These are phyloP conservation scores for Blastocrithidia nonstop DNA, from an alignment of 208 protist species.

Conservation along the genomic window DNA sequence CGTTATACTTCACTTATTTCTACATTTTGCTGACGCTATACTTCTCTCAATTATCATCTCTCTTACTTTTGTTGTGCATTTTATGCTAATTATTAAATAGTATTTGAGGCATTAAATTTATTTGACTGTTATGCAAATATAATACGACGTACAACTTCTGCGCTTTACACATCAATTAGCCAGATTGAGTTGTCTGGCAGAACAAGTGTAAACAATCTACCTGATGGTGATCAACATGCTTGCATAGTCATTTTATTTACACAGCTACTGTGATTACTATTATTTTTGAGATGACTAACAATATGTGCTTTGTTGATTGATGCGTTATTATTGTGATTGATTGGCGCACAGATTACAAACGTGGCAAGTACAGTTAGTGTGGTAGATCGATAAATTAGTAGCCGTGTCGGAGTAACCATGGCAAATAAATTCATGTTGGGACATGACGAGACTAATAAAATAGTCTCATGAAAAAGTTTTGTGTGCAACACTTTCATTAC, in stretches of 20 bases:
- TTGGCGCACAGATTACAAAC: slow-evolving; percentile 12
- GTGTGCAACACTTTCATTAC: slow-evolving; percentile 65
- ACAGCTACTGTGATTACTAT: not conserved
- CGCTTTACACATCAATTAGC: slow-evolving; percentile 56
- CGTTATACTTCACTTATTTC: no score
- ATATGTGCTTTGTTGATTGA: slow-evolving; percentile 3
- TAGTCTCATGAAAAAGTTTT: slow-evolving; percentile 35
- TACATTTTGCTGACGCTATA: no score
- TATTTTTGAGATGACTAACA: not conserved
- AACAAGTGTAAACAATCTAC: slow-evolving; percentile 42
- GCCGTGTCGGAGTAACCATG: slow-evolving; percentile 30
- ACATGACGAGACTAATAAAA: slow-evolving; percentile 57
- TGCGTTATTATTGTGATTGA: slow-evolving; percentile 3
- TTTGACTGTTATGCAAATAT: no score
- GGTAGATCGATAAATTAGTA: slow-evolving; percentile 63
- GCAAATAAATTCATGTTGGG: slow-evolving; percentile 62
- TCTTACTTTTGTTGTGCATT: no score
- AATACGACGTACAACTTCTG: slow-evolving; percentile 38
- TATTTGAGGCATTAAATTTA: no score
- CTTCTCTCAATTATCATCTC: no score
- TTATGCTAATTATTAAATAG: no score
- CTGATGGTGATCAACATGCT: slow-evolving; percentile 52
- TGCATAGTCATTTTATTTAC: no score
- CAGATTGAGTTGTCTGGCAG: slow-evolving; percentile 25
- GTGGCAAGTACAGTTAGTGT: slow-evolving; percentile 45